Percentiles rank a stretch among this genome's conserved stretches.
These are phyloP conservation scores for Nemania bipapillata DNA, from an alignment of 2,329 filamentous ascomycete species.

Conservation along the genomic window DNA sequence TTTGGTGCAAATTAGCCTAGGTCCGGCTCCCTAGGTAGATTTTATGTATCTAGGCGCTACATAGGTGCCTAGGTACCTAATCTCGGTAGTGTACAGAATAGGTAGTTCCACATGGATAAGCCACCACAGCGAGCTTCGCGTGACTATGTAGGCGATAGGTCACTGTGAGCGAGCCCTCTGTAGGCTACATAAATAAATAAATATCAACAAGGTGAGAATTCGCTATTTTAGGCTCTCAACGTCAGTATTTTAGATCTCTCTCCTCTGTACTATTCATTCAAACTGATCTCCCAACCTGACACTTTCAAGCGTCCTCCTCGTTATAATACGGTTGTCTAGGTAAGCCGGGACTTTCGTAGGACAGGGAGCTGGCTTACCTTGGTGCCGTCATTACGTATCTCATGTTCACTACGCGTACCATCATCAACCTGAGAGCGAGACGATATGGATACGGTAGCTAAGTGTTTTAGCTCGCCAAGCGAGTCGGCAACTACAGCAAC, in stretches of 20 bases:
- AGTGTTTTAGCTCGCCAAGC: conserved; percentile 41
- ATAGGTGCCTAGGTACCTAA: too few species aligned
- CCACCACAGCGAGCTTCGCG: too few species aligned
- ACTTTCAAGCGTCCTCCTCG: neutral
- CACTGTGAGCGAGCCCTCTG: neutral
- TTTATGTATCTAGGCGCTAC: too few species aligned
- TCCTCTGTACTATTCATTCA: neutral
- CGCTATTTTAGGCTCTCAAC: neutral
- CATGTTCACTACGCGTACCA: neutral
- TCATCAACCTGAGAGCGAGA: neutral
- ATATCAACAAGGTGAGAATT: neutral
- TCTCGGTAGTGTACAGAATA: too few species aligned
- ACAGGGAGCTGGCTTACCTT: neutral
- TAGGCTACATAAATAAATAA: neutral
- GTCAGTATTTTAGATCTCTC: neutral
- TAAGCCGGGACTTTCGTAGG: conserved; percentile 9
- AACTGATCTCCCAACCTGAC: neutral
- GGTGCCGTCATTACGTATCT: neutral
- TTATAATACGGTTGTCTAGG: neutral
- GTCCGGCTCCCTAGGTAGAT: too few species aligned
- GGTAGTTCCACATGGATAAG: too few species aligned
- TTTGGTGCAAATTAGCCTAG: too few species aligned
- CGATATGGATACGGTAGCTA: conserved; percentile 49
- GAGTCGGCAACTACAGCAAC: conserved; percentile 48
- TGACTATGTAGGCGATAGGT: conserved; percentile 3